Percentiles rank a stretch among this genome's conserved stretches.
phyloP scores from a whole-genome alignment of 1,139 yeast species.

The Taiozyma sp. region DNA sequence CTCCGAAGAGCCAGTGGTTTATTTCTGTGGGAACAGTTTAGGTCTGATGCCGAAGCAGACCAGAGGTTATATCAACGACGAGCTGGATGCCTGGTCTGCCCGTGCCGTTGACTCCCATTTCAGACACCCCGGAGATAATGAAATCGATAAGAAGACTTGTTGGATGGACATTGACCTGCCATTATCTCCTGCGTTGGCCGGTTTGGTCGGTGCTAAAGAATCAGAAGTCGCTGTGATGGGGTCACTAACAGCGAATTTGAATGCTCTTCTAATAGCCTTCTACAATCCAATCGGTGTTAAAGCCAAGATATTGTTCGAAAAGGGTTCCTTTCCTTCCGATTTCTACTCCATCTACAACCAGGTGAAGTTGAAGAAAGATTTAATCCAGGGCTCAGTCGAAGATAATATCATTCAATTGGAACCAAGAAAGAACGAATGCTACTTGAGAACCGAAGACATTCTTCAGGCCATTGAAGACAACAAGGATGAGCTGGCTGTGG shows the following conservation, averaged over 20 bases:
- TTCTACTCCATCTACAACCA: conserved; percentile 80
- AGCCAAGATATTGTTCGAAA: conserved; percentile 76
- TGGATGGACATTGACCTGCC: conserved; percentile 90
- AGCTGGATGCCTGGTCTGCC: conserved; percentile 75
- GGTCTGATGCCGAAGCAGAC: conserved; percentile 81
- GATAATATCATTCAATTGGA: conserved; percentile 59
- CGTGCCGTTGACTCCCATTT: conserved; percentile 87
- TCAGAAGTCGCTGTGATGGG: conserved; percentile 87
- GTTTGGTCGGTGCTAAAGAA: conserved; percentile 68
- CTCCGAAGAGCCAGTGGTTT: conserved; percentile 26
- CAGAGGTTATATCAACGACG: conserved; percentile 52
- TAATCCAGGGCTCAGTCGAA: conserved; percentile 23
- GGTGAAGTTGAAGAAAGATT: conserved; percentile 41
- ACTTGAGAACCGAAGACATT: conserved; percentile 61
- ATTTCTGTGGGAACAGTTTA: conserved; percentile 87
- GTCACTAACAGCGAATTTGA: conserved; percentile 76
- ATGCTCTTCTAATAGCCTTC: conserved; percentile 67
- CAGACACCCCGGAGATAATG: conserved; percentile 47
- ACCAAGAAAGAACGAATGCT: conserved; percentile 53
- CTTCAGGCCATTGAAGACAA: conserved; percentile 48
- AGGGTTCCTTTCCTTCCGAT: conserved; percentile 89
- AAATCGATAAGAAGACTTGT: conserved; percentile 39
- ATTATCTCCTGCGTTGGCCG: conserved; percentile 60
- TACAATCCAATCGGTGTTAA: conserved; percentile 59
- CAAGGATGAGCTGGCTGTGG: conserved; percentile 64